Conservation (phyloP, 202 grass and related monocot species). For the Zizania palustris region DNA sequence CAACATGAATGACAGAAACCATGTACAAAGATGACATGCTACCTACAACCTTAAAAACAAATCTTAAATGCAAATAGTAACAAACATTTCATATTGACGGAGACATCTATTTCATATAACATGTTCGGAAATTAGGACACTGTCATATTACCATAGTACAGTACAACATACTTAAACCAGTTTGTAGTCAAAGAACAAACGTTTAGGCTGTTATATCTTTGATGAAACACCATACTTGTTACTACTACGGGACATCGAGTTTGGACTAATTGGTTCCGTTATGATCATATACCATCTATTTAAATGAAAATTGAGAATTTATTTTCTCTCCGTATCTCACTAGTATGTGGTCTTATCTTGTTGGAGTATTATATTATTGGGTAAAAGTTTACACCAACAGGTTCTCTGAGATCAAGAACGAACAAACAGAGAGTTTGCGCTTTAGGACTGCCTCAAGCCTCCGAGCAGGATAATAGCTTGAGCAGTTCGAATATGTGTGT, state of each 20-base stretch:
- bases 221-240: background rate
- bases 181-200: background rate
- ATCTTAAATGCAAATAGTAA: background rate
- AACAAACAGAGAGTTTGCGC: no score
- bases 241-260: background rate
- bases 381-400: no score
- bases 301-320: no score
- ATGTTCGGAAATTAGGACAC: background rate
- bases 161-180: background rate
- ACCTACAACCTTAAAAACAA: background rate
- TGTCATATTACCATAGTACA: background rate
- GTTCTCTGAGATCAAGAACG: no score
- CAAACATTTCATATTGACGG: background rate
- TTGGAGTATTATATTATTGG: no score
- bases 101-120: background rate
- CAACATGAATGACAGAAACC: constrained; percentile 13
- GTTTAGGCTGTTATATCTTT: background rate
- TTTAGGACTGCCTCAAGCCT: no score
- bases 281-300: no score
- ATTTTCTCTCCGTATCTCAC: no score
- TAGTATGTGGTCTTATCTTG: no score
- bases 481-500: no score
- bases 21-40: background rate
- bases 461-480: no score
- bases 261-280: background rate